Base-by-base conservation (phyloP, 306 rosid genomes). In the Malus asiatica region DNA sequence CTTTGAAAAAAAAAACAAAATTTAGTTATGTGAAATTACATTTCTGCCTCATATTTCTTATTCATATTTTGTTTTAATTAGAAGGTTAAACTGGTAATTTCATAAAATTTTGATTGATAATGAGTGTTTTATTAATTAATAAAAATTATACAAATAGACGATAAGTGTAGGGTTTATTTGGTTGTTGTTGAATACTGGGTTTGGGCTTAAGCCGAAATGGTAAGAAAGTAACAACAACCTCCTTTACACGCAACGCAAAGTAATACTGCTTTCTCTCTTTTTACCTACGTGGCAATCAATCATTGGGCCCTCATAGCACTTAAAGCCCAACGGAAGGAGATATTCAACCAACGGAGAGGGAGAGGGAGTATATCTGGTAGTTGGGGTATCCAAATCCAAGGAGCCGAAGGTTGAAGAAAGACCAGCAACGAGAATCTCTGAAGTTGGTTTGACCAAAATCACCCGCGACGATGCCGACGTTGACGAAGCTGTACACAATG, bases 401-500 rank as follows among this genome's bases (percentile, higher is more conserved):
- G 53, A 61, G 38, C n/a, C 35, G 0, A 27, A 62, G n/a, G 16
- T 30, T 62, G 38, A 62, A 29, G 40, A 35, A n/a, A 25, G 9
- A 25, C 15, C 5, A 25, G 77, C 52, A 8, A 70, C 55, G 5
- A 22, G 44, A 69, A 52, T 63, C 77, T 46, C 45, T 14, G 38
- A 48, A 59, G 30, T 66, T 13, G 19, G 10, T 61, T 61, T 63
- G 70, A 35, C 35, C 73, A 1, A 57, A 19, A 23, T n/a, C 45
- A 48, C 20, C 18, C 67, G 14, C 66, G 52, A 69, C 42, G 67
- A 92, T 93, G 98, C 89, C 97, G 76, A 89, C 81, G 33, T 68
- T 93, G 20, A 35, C 87, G 44, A 86, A 87, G 80, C 89, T 89
- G 71, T 86, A 76, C 75, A 53, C 96, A 53, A 83, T 86, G 77